Evolutionary conservation across 441 rosid species (phyloP), one percentile per base, ranked within the genome.

Genomic region (Hypseocharis bilobata): DNA sequence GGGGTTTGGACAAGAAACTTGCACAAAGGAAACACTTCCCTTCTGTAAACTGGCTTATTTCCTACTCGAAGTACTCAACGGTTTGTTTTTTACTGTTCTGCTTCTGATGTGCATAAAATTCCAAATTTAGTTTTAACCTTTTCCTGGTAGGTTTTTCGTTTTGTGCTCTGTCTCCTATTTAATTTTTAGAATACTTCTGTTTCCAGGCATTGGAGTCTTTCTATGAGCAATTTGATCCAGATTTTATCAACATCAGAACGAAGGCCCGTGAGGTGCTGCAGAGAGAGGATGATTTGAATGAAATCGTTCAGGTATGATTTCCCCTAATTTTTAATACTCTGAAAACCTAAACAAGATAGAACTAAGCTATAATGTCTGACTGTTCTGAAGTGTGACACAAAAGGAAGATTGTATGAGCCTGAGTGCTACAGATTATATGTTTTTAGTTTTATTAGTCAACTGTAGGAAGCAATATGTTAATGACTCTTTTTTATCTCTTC

Each of bases 1-100:
- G 99, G 98, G 99, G 99, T 77, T 83, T 91, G 80, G 96, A 94
- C 81, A 94, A 94, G 87, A 94, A 91, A 81, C 94, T 91, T 82
- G 98, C 99, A 25, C 96, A 91, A 80, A 88, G 99, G 80, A 94
- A 94, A 73, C 99, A 94, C 84, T 94, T 94, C 60, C 98, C 99
- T 63, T 94, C 98, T 70, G 98, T 94, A 16, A 94, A 94, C 75
- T 94, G 99, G 99, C 85, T 94, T 70, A 91, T 94, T 73, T 94
- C 99, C 56, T 94, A 94, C 83, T 94, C 99, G 6, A 94, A 94
- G 80, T 94, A 94, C 67, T 84, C 98, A 8, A 61, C 89, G 73
- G 98, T 94, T 84, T 73, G 88, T 72, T 71, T 58, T 65, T 54
- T 59, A 52, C 23, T n/a, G 54, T 47, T 56, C 68, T 17, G 51